Base-by-base conservation (phyloP, 176 grass and related monocot species). In the Eleusine coracana region DNA sequence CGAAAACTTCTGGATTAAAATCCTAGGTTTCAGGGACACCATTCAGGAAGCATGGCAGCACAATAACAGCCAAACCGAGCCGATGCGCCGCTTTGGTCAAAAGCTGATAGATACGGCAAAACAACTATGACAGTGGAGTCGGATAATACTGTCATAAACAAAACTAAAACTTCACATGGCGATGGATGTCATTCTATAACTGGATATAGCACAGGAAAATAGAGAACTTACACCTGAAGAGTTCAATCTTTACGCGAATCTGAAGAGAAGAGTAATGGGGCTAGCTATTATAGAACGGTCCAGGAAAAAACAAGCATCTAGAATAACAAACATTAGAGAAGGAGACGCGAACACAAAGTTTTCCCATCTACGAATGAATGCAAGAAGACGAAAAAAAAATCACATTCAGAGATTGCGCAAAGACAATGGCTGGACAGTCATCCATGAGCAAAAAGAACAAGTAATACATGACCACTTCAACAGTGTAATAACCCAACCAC, bases 161-260 rank as follows among this genome's bases (percentile, higher is more conserved):
- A 71, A 16, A 4, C n/a, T n/a, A 0, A 7, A 71, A 3, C 14
- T 28, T 3, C n/a, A 29, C 0, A 71, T 71, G 69, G n/a, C 69
- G 3, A 3, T 28, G 0, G 42, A 49, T 3, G 69, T 71, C 0
- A 40, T 71, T 0, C n/a, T 28, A 0, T 0, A 10, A 1, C 0
- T 71, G 0, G 69, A 71, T 4, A 28, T 28, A 0, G 69, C 44
- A 0, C 42, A 71, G 14, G 64, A 49, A 23, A 48, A 1, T 0
- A 3, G 7, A 15, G 12, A 23, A 28, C 0, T 13, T 11, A 3
- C 0, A 3, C 0, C 4, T 1, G 0, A 13, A 49, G 5, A 5
- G 9, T 1, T 44, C 41, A 4, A 15, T 0, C 45, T 71, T 0
- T 0, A 42, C 0, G 6, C 11, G 1, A 6, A 3, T 0, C 15